Conservation (phyloP, 345 rosid genomes). For the Syzygium oleosum region DNA sequence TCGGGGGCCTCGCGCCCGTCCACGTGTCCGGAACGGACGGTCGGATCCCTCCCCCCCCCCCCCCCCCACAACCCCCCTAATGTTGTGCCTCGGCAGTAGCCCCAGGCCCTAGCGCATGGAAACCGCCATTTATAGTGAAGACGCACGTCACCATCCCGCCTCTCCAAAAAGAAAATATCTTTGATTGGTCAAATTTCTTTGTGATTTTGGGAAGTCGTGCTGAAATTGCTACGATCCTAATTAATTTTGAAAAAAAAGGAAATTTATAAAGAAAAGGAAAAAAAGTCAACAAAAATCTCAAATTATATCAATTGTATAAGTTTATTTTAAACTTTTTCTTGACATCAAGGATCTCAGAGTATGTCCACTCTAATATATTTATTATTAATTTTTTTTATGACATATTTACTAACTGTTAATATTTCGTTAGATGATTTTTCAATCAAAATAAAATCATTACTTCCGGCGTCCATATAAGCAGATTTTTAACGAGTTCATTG, state of each 20-base stretch:
- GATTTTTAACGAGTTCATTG: too few relatives aligned
- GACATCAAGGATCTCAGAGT: too few relatives aligned
- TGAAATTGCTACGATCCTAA: background rate
- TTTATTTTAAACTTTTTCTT: too few relatives aligned
- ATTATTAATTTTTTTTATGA: too few relatives aligned
- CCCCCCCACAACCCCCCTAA: background rate
- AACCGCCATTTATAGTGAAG: background rate
- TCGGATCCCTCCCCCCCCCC: slow-evolving; percentile 3
- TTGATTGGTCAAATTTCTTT: background rate
- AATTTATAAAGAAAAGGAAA: background rate
- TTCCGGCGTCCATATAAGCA: too few relatives aligned
- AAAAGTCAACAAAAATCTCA: rapidly evolving
- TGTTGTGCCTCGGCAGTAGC: background rate
- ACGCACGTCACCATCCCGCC: background rate
- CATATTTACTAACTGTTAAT: too few relatives aligned
- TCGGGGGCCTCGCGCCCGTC: slow-evolving; percentile 9
- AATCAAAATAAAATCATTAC: too few relatives aligned
- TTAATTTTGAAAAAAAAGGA: background rate
- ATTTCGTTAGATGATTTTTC: too few relatives aligned
- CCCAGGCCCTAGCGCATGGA: background rate
- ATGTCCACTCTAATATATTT: too few relatives aligned
- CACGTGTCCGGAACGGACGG: slow-evolving; percentile 40
- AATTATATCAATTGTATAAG: rapidly evolving
- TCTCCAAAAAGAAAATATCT: background rate
- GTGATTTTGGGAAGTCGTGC: background rate